A percentile compares a stretch with the other conserved stretches of the same genome.
phyloP scores from a whole-genome alignment of 768 basidiomycete species.

The Leccinum imitatum region DNA sequence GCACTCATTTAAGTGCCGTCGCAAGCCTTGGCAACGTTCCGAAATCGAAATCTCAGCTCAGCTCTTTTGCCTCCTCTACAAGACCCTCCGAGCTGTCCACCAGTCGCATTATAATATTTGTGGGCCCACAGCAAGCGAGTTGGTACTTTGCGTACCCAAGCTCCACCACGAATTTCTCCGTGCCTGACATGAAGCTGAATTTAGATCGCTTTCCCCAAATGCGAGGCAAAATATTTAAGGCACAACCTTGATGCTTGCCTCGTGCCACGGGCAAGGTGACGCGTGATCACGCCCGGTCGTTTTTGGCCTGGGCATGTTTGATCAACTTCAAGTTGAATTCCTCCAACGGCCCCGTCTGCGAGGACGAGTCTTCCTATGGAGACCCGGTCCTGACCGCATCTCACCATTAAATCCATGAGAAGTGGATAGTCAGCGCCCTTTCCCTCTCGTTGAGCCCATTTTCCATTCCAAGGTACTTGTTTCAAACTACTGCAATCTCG shows the following conservation, averaged over 20 bases:
- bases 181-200: slow-evolving; percentile 11
- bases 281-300: slow-evolving; percentile 1
- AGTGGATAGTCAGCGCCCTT: not conserved
- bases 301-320: slow-evolving; percentile 4
- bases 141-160: slow-evolving; percentile 10
- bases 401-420: not conserved
- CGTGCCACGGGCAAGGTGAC: not conserved
- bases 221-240: slow-evolving; percentile 2
- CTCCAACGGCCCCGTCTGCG: not conserved
- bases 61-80: not conserved
- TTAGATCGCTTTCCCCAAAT: slow-evolving; percentile 2
- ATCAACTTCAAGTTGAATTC: not conserved
- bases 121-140: not conserved
- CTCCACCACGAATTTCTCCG: slow-evolving; percentile 5
- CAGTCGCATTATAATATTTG: not conserved
- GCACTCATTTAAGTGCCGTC: slow-evolving; percentile 17
- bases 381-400: not conserved
- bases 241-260: slow-evolving; percentile 3
- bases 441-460: not conserved
- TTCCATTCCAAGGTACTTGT: not conserved
- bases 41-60: not conserved
- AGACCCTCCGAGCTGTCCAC: not conserved
- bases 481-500: not conserved
- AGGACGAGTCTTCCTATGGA: not conserved
- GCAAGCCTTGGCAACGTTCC: not conserved